Base-by-base conservation (phyloP, 805 yeast genomes). In the Hanseniaspora lachancei region DNA sequence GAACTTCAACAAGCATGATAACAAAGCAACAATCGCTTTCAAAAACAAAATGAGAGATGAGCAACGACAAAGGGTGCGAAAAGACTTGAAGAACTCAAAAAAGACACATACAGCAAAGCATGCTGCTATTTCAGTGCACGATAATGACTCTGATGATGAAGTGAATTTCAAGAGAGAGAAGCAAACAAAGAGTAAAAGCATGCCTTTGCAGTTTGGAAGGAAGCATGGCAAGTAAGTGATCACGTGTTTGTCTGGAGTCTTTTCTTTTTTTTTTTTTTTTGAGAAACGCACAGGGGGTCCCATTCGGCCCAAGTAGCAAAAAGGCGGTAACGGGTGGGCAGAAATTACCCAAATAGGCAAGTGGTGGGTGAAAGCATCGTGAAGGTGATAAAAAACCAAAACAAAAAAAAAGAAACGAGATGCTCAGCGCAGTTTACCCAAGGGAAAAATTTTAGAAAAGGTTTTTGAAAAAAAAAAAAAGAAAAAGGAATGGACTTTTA, bases 21-120 rank as follows among this genome's bases (percentile, higher is more conserved):
- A 70, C 3, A 62, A 61, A 46, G 71, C 72, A 0, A 68, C 68
- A 66, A 58, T 64, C 13, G 68, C 71, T 1, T 60, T 68, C 41
- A 68, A 68, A 57, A 58, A 66, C 39, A 68, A 66, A 60, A 63
- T 68, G 63, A 61, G 67, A 42, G 60, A 62, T 29, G 60, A 60
- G 2, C 57, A 60, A 18, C 57, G 63, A 54, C 60, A 60, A 13
- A 53, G 49, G n/a, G 41, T 62, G n/a, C 57, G 58, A 43, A 56
- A 56, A 5, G 38, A 58, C 23, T 47, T 41, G 2, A 27, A 24
- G n/a, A 41, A 20, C 16, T 9, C 5, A 15, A 38, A 15, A 12
- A n/a, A 23, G 12, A 16, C n/a, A 34, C 16, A n/a, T 20, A 13
- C 29, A 34, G 18, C 29, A 27, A 39, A 40, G 43, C 10, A 24